A percentile compares a stretch with the other conserved stretches of the same genome.
phyloP scores from a whole-genome alignment of 352 stramenopile species.

The Phytophthora macrochlamydospora region DNA sequence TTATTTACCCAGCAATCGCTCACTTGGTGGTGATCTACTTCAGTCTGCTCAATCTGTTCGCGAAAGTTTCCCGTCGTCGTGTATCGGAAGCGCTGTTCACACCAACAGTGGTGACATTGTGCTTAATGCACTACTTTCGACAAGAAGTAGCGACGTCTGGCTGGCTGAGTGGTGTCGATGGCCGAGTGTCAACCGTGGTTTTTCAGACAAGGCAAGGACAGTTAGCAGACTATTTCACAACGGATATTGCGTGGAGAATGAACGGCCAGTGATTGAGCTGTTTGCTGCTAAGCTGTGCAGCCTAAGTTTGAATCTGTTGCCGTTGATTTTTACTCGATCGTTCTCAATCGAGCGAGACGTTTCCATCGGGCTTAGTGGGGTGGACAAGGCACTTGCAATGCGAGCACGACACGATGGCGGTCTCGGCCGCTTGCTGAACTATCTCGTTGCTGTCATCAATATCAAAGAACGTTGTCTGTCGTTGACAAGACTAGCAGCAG shows the following conservation, averaged over 20 bases:
- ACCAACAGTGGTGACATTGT: conserved; percentile 26
- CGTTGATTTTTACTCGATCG: neutral
- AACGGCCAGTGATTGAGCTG: conserved; percentile 20
- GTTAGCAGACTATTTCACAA: conserved; percentile 14
- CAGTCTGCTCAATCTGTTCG: conserved; percentile 38
- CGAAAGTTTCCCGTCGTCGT: conserved; percentile 25
- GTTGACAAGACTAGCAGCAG: neutral
- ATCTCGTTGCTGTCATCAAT: neutral
- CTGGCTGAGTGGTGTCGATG: conserved; percentile 14
- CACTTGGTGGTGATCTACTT: conserved; percentile 21
- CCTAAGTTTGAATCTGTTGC: neutral
- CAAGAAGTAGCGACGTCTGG: conserved; percentile 11
- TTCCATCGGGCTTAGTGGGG: neutral
- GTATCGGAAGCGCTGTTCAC: conserved; percentile 33
- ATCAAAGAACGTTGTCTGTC: neutral
- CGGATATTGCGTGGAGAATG: conserved; percentile 13
- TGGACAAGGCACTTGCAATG: conserved; percentile 3
- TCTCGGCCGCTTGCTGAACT: conserved; percentile 7
- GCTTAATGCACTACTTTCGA: conserved; percentile 20
- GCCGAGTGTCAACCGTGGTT: conserved; percentile 8
- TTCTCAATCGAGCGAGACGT: conserved; percentile 2
- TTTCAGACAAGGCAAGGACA: neutral
- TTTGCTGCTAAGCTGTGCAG: conserved; percentile 22
- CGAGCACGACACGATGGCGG: conserved; percentile 19
- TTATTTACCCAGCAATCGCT: conserved; percentile 31